Percentiles rank a stretch among this genome's conserved stretches.
Conservation (phyloP, 257 asterid genomes). For the Nicotiana paniculata region DNA sequence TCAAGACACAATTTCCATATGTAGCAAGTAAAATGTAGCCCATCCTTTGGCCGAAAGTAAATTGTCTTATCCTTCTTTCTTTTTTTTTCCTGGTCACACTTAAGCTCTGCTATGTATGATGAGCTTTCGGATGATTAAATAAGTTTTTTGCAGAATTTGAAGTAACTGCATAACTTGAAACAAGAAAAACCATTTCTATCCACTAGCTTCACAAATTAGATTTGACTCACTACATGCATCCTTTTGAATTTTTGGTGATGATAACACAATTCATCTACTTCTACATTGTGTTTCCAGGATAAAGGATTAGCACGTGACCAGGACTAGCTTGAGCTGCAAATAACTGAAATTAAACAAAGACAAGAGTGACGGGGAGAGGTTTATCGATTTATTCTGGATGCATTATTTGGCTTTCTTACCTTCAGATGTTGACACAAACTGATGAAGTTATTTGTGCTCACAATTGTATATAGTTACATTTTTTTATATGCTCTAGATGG, state of each 20-base stretch:
- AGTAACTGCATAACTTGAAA: neutral
- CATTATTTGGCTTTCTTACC: neutral
- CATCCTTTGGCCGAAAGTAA: constrained; percentile 4
- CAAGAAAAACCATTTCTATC: neutral
- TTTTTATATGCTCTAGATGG: neutral
- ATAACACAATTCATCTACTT: neutral
- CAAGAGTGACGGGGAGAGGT: neutral
- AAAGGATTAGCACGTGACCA: neutral
- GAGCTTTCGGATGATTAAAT: neutral
- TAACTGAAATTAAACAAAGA: neutral
- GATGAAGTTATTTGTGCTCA: neutral
- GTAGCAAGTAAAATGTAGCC: neutral
- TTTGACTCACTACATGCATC: neutral
- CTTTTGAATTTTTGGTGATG: neutral
- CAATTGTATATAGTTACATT: neutral
- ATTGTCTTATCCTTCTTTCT: neutral
- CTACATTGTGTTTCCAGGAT: neutral
- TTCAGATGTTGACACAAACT: neutral
- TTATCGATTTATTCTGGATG: neutral
- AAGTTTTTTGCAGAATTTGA: neutral
- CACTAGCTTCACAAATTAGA: neutral
- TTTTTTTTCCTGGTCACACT: neutral
- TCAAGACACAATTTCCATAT: neutral
- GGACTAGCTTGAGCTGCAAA: neutral
- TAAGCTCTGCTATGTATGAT: neutral